Conservation (phyloP, 1,284 basidiomycete genomes). For the Bjerkandera adusta region DNA sequence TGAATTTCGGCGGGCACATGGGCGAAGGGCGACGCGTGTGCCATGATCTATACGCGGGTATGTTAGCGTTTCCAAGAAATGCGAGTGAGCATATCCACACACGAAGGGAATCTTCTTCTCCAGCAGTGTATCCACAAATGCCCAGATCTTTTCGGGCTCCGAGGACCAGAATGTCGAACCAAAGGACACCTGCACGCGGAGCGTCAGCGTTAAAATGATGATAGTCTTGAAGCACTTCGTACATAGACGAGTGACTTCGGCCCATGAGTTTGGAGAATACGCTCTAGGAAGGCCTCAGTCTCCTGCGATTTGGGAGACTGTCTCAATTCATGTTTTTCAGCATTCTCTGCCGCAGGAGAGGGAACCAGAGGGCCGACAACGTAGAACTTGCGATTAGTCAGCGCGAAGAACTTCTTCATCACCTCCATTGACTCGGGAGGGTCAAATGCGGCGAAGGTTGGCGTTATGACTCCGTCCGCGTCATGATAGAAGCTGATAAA, state of each 20-base stretch:
- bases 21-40: constrained; percentile 17
- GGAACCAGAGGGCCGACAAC: constrained; percentile 8
- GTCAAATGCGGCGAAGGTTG: constrained; percentile 2
- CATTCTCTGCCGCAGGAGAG: constrained; percentile 1
- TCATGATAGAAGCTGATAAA: constrained; percentile 1
- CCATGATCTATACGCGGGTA: constrained; percentile 21
- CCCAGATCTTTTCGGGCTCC: constrained; percentile 10
- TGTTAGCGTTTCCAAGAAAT: too few relatives aligned
- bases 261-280: neutral
- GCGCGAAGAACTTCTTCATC: constrained; percentile 4
- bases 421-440: constrained; percentile 4
- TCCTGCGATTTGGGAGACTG: constrained; percentile 3
- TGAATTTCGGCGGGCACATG: constrained; percentile 14
- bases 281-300: neutral
- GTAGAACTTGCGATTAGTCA: constrained; percentile 4
- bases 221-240: neutral
- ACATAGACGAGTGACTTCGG: constrained; percentile 9
- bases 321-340: neutral
- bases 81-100: neutral
- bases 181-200: constrained; percentile 8
- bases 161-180: constrained; percentile 11
- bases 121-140: constrained; percentile 10
- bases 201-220: neutral
- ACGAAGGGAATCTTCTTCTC: constrained; percentile 14
- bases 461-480: neutral